Percentiles rank a stretch among this genome's conserved stretches.
Evolutionary conservation across 768 basidiomycete species (phyloP).

Genomic region (Cystobasidiopsis lactophilus): DNA sequence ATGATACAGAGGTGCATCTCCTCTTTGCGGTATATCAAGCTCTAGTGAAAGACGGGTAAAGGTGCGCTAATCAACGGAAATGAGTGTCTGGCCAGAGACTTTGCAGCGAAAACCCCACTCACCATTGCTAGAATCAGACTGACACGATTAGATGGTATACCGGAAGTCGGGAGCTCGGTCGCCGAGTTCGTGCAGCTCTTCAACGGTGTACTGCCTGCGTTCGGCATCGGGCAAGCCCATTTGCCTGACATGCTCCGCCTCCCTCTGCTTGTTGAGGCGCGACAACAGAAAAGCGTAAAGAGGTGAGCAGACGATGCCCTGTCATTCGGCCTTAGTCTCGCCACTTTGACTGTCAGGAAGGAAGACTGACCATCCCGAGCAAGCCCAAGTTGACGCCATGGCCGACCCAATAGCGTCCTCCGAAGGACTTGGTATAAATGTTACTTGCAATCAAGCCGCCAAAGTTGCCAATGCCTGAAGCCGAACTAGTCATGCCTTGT

Average conservation of each 20-base stretch:
- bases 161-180: conserved; percentile 14
- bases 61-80: too few species aligned
- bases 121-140: too few species aligned
- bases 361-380: conserved; percentile 12
- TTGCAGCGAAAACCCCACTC: too few species aligned
- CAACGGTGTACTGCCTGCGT: conserved; percentile 10
- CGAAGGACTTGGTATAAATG: conserved; percentile 11
- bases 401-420: conserved; percentile 13
- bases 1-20: too few species aligned
- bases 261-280: conserved; percentile 12
- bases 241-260: conserved; percentile 4
- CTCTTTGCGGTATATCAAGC: too few species aligned
- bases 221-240: conserved; percentile 13
- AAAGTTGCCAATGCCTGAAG: conserved; percentile 16
- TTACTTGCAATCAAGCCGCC: conserved; percentile 15
- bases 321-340: too few species aligned
- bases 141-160: too few species aligned
- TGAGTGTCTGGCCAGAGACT: too few species aligned
- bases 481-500: not conserved
- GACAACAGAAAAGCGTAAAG: conserved; percentile 12
- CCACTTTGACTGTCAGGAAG: too few species aligned
- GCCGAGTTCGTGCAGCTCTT: conserved; percentile 16
- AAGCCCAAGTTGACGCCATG: conserved; percentile 16
- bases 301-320: too few species aligned
- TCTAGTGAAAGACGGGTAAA: too few species aligned